Conservation (phyloP, 2,329 filamentous ascomycete species). For the Fusarium sp. region DNA sequence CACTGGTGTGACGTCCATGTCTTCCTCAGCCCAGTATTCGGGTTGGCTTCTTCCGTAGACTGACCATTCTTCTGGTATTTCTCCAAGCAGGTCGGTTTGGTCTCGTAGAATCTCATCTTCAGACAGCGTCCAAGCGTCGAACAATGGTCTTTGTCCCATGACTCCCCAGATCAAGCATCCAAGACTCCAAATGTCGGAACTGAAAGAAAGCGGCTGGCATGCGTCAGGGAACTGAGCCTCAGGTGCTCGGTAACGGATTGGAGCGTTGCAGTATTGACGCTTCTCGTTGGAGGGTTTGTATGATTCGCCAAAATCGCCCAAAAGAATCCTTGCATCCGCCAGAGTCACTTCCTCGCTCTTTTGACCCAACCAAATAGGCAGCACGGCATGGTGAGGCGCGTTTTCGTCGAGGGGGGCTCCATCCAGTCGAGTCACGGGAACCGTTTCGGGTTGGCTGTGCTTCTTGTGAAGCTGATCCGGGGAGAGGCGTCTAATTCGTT, state of each 20-base stretch:
- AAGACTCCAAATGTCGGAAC: conserved; percentile 39
- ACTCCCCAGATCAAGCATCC: conserved; percentile 38
- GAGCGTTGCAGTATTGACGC: conserved; percentile 34
- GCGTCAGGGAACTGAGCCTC: conserved; percentile 36
- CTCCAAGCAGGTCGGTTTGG: conserved; percentile 33
- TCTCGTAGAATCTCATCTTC: conserved; percentile 37
- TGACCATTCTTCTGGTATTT: conserved; percentile 36
- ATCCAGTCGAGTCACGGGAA: conserved; percentile 36
- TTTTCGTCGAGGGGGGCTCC: conserved; percentile 34
- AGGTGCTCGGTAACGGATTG: conserved; percentile 34
- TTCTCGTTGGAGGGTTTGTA: conserved; percentile 28
- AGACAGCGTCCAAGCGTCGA: conserved; percentile 35
- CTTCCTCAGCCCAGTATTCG: conserved; percentile 28
- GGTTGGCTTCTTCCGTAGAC: conserved; percentile 22
- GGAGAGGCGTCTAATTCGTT: conserved; percentile 20
- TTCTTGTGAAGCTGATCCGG: conserved; percentile 34
- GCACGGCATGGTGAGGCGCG: conserved; percentile 28
- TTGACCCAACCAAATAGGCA: conserved; percentile 37
- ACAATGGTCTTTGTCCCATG: conserved; percentile 33
- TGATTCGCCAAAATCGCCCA: conserved; percentile 39
- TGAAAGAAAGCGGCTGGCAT: conserved; percentile 32
- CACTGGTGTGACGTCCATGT: conserved; percentile 10
- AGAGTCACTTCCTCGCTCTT: conserved; percentile 34
- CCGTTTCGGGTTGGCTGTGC: conserved; percentile 25
- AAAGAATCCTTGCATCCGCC: conserved; percentile 32